Evolutionary conservation across 805 yeast species (phyloP), one percentile per base, ranked within the genome.

Genomic region (Ogataea thermomethanolica): DNA sequence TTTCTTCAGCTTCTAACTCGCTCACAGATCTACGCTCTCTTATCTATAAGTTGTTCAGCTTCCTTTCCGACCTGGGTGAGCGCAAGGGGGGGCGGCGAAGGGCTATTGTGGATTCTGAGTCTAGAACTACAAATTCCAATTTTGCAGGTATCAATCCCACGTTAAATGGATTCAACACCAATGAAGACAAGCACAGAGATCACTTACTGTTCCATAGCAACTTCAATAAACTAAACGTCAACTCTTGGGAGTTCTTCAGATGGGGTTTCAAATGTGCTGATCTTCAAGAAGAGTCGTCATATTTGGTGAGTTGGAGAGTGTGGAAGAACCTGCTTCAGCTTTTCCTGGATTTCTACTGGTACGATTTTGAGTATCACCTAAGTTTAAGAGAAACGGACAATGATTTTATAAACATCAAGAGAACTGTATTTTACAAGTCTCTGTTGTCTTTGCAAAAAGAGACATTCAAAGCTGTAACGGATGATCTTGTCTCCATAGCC

Each of bases 251-350:
- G 5, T 61, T 55, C 1, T 49, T 59, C 10, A 33, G 48, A 25
- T 63, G 66, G 66, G 60, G 56, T 0, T 41, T 63, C 22, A 50
- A 51, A 21, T 58, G 64, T 33, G 50, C 62, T 2, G 35, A 45
- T n/a, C 44, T 50, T 0, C 41, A 39, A 7, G 39, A 46, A 5
- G 27, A 37, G 3, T 40, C 39, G 22, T 41, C 20, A 3, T 41
- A 49, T 26, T 14, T 25, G 11, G 38, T 39, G 12, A 45, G 51
- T 12, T 51, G 55, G 55, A 20, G 41, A 24, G 27, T 43, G 4
- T 51, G 55, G 55, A 44, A 43, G 15, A 37, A 42, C 8, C 23
- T 53, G 9, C 5, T 53, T 7, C 39, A 23, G 8, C 29, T 53
- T 7, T 41, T 52, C 28, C 24, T 37, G 8, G 12, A 20, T 12